Percentiles rank a stretch among this genome's conserved stretches.
Conservation (phyloP, 139 green algal species). For the Chlorella sp. region DNA sequence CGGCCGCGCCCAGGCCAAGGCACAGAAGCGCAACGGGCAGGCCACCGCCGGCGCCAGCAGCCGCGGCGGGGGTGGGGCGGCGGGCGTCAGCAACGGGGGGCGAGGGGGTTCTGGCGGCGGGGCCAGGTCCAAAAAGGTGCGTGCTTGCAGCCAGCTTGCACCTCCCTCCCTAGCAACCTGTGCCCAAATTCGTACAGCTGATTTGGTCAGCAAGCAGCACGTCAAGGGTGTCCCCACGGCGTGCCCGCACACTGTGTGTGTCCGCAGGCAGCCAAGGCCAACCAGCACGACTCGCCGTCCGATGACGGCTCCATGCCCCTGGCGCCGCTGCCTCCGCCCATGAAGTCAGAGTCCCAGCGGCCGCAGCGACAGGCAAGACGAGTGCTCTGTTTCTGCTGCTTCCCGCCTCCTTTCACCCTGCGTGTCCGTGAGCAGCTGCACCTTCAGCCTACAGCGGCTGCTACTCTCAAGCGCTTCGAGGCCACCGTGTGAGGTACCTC, state of each 20-base stretch:
- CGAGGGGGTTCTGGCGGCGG: background rate
- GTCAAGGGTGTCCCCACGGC: background rate
- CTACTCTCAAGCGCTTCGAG: no score
- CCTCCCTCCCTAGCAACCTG: background rate
- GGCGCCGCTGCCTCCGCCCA: no score
- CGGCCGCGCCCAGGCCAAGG: constrained; percentile 24
- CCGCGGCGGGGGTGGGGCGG: background rate
- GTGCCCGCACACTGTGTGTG: background rate
- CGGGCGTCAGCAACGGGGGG: background rate
- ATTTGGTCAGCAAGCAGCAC: background rate
- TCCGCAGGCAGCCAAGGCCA: no score
- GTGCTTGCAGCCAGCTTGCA: background rate
- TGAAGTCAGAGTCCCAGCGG: no score
- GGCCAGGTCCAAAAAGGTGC: background rate
- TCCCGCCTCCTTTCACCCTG: background rate
- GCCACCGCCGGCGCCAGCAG: background rate
- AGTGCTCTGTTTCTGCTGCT: background rate
- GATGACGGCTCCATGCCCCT: no score
- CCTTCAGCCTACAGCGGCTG: background rate
- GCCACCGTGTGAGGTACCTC: no score
- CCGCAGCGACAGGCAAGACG: background rate
- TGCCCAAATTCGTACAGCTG: no score
- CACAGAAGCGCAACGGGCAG: background rate
- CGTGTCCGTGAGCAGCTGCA: background rate
- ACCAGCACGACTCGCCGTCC: no score